phyloP scores from a whole-genome alignment of 352 stramenopile species.

The Pythium brassicae region DNA sequence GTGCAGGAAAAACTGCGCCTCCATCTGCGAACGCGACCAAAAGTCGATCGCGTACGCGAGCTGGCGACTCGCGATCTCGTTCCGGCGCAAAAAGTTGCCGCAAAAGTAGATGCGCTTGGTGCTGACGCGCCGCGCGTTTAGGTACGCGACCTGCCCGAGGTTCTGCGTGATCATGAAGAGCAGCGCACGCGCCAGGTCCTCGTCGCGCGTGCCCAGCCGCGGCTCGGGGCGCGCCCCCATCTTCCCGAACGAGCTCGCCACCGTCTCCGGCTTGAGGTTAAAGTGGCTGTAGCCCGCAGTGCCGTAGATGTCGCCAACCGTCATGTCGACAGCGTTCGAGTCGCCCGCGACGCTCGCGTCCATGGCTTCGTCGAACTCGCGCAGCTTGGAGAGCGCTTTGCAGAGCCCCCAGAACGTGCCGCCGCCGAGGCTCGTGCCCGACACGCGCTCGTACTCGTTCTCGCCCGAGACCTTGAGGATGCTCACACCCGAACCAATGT shows the following conservation, averaged over 20 bases:
- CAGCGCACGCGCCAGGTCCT: constrained; percentile 92
- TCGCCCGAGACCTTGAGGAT: constrained; percentile 92
- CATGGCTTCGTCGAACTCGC: constrained; percentile 79
- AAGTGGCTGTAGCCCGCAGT: constrained; percentile 84
- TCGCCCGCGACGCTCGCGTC: constrained; percentile 61
- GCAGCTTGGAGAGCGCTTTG: constrained; percentile 86
- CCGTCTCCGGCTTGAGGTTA: constrained; percentile 73
- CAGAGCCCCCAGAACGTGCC: constrained; percentile 97
- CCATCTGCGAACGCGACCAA: constrained; percentile 92
- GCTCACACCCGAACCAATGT: constrained; percentile 97
- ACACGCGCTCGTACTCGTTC: constrained; percentile 93
- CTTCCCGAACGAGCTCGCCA: constrained; percentile 98
- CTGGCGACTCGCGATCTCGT: constrained; percentile 88
- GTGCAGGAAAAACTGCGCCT: constrained; percentile 92
- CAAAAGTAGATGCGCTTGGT: constrained; percentile 94
- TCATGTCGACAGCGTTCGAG: constrained; percentile 90
- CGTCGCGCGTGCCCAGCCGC: constrained; percentile 60
- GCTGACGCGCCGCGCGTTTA: constrained; percentile 92
- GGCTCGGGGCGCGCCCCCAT: constrained; percentile 41
- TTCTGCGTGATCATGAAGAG: constrained; percentile 99
- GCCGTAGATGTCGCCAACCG: constrained; percentile 99
- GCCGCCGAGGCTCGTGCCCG: constrained; percentile 95
- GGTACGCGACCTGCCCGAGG: constrained; percentile 93
- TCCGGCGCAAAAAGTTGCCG: constrained; percentile 96
- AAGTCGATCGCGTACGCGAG: constrained; percentile 95